Evolutionary conservation across 108 stramenopile species (phyloP).

Genomic region (Fragilariopsis cylindrus): DNA sequence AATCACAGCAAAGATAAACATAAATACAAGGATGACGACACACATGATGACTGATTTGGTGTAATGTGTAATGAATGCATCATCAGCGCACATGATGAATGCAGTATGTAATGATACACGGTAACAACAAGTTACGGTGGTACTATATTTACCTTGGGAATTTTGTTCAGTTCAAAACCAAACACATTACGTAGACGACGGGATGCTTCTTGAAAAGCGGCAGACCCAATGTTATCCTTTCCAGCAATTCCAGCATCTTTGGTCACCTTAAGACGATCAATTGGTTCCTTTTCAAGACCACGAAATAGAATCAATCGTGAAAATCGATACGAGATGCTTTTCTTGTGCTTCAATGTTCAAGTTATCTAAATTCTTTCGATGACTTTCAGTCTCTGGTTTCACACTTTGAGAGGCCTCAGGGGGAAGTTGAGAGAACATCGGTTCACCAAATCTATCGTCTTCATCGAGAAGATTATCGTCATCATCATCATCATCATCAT

Average conservation of each 20-base stretch:
- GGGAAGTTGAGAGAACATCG: constrained; percentile 53
- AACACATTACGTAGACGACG: constrained; percentile 64
- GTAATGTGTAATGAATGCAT: no score
- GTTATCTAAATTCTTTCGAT: constrained; percentile 54
- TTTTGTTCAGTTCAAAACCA: constrained; percentile 62
- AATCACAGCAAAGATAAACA: no score
- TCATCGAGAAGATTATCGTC: constrained; percentile 26
- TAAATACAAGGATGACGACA: no score
- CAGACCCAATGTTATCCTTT: constrained; percentile 39
- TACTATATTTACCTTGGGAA: constrained; percentile 31
- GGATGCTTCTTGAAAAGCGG: constrained; percentile 63
- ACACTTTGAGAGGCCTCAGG: constrained; percentile 71
- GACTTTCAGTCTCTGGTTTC: constrained; percentile 37
- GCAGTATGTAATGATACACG: no score
- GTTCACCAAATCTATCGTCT: constrained; percentile 11
- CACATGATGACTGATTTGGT: no score
- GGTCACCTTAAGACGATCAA: constrained; percentile 66
- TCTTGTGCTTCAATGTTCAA: constrained; percentile 52
- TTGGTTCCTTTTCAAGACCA: constrained; percentile 67
- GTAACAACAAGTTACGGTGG: no score
- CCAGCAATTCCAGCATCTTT: constrained; percentile 64
- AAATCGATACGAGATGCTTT: constrained; percentile 52
- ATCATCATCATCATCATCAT: constrained; percentile 16
- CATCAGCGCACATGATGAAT: no score
- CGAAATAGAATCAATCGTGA: constrained; percentile 77